Base-by-base conservation (phyloP, 176 grass and related monocot genomes). In the Zea luxurians region DNA sequence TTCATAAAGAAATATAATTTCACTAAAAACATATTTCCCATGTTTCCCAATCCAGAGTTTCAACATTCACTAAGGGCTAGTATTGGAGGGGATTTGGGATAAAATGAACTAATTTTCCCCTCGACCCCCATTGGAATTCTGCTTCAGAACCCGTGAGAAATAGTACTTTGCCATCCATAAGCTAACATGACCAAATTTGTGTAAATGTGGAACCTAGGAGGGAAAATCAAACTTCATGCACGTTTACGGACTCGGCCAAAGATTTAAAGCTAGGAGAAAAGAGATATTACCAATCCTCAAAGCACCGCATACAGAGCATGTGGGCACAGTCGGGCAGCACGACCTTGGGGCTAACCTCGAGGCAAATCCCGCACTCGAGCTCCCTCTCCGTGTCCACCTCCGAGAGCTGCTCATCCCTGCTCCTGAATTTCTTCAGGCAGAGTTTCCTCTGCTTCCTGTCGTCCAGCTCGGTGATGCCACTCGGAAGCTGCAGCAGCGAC, bases 281-380 rank as follows among this genome's bases (percentile, higher is more conserved):
- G 40, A 66, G 34, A 0, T n/a, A 7, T 84, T 84, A 91, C 89
- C 89, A 91, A 66, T 91, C 82, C 35, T 84, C 82, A 53, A 49
- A 91, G 82, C 85, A 91, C 4, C 79, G 80, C 57, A 82, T 64
- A 62, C 89, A 91, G 38, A 91, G 55, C 0, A 81, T 68, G 74
- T 91, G 89, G 4, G 82, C 78, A 13, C 89, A 91, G 74, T 84
- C 85, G 0, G 89, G 85, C 62, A 91, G 78, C 53, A 91, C 89
- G 47, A 91, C 59, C 21, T 88, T 91, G 73, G 66, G 4, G 44
- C 72, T 78, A 7, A 78, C 45, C 74, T 91, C 89, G 43, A 91
- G 67, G 64, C 85, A 91, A 38, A 91, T 88, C 38, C 89, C 89
- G 43, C 89, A 91, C 63, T 91, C 89, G 36, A 78, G 81, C 68